Conservation (phyloP, 768 basidiomycete species). For the Strobilomyces dryophilus region DNA sequence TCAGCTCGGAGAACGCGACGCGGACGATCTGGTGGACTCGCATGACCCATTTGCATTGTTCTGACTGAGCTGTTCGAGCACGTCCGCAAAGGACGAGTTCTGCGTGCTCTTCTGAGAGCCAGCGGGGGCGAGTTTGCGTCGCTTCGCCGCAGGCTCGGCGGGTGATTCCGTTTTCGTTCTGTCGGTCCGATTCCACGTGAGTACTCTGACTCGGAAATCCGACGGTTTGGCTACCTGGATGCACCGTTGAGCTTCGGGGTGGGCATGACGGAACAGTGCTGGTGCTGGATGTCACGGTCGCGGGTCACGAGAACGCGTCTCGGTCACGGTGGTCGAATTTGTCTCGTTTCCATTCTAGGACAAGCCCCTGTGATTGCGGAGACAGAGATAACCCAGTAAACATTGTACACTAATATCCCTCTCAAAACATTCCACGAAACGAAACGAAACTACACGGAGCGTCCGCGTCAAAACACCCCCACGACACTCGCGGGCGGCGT, state of each 20-base stretch:
- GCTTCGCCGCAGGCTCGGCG: constrained; percentile 46
- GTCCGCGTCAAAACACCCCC: neutral
- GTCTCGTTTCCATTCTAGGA: too few relatives aligned
- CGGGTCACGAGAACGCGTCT: too few relatives aligned
- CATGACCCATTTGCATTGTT: constrained; percentile 41
- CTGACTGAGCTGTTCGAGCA: constrained; percentile 58
- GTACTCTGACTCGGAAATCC: neutral
- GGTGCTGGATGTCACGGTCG: neutral
- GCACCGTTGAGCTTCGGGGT: constrained; percentile 9
- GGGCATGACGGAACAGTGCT: constrained; percentile 10
- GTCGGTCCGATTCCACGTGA: constrained; percentile 6
- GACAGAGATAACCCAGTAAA: neutral
- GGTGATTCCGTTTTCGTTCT: constrained; percentile 23
- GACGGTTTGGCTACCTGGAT: constrained; percentile 10
- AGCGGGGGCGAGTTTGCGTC: constrained; percentile 45
- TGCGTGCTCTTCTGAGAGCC: constrained; percentile 24
- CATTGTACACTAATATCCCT: neutral
- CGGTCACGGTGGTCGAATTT: too few relatives aligned
- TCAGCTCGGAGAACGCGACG: neutral
- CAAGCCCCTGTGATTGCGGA: too few relatives aligned
- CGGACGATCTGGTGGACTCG: constrained; percentile 22
- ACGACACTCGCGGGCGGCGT: neutral
- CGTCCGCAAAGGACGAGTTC: constrained; percentile 53
- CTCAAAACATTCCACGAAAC: neutral
- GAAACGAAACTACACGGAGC: neutral